Evolutionary conservation across 768 basidiomycete genomes (phyloP).

Genomic region (Harrya chromipes): DNA sequence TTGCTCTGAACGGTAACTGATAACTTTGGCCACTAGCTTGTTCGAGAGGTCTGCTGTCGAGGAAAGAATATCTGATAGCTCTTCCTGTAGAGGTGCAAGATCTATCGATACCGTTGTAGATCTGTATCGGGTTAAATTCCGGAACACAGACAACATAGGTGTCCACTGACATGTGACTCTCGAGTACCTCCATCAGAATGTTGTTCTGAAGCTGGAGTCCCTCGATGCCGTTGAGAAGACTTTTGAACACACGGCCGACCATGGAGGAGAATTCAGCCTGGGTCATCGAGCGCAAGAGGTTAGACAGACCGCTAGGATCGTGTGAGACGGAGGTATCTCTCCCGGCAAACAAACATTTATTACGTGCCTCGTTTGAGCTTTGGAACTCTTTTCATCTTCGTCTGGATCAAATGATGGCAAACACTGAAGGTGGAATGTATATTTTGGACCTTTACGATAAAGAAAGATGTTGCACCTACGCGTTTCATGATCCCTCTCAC

Average conservation of each 20-base stretch:
- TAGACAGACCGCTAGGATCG: constrained; percentile 38
- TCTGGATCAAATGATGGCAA: constrained; percentile 58
- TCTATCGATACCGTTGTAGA: constrained; percentile 39
- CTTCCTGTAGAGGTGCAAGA: constrained; percentile 52
- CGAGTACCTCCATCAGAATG: constrained; percentile 58
- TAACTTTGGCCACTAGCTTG: constrained; percentile 73
- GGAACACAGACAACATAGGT: not conserved
- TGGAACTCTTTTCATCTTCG: constrained; percentile 44
- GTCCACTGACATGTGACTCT: constrained; percentile 40
- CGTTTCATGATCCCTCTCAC: constrained; percentile 54
- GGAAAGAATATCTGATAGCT: constrained; percentile 72
- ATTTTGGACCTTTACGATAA: not conserved
- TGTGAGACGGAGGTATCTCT: constrained; percentile 2
- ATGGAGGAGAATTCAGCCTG: constrained; percentile 66
- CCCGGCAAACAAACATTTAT: not conserved
- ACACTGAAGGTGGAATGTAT: constrained; percentile 38
- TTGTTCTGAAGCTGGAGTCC: constrained; percentile 60
- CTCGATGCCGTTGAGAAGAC: constrained; percentile 62
- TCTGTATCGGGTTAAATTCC: constrained; percentile 26
- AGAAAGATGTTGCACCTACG: constrained; percentile 40
- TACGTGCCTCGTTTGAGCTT: constrained; percentile 26
- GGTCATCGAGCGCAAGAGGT: constrained; percentile 60
- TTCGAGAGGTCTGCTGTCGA: constrained; percentile 86
- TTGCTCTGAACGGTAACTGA: constrained; percentile 73
- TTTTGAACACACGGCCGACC: constrained; percentile 57